Base-by-base conservation (phyloP, 2,329 filamentous ascomycete genomes). In the Talaromyces sp. region DNA sequence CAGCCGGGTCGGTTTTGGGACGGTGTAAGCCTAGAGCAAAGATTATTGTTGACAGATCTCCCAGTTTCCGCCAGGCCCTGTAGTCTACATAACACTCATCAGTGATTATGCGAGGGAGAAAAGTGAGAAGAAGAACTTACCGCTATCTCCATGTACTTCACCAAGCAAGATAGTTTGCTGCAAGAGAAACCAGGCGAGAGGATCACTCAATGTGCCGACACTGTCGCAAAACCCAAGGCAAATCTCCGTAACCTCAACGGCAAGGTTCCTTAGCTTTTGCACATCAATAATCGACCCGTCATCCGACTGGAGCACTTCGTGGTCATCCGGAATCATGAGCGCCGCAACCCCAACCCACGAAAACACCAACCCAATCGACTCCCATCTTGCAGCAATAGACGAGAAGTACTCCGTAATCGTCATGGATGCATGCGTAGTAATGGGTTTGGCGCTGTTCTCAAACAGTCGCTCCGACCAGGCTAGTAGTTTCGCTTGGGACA, bases 11-110 rank as follows among this genome's bases (percentile, higher is more conserved):
- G 19, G 17, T 13, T 37, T 59, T 50, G 21, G 70, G 64, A 31
- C 79, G 69, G 57, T 80, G 77, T 40, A 78, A 73, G 2, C 77
- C 77, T 3, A 78, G 65, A 1, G 76, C 75, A 52, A 74, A 77
- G 1, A 78, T 60, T 0, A 75, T 71, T 36, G 70, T 74, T 1
- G 71, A 70, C 2, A 79, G 67, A 57, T 79, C 76, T 17, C 77
- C 77, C 0, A 78, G 65, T 22, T 67, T 71, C 31, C 74, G 67
- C 75, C 76, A 79, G 2, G 74, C 71, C 31, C 71, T 66, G 37
- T 77, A 77, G 55, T 76, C 76, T 77, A 21, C 33, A 7, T 10
- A n/a, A n/a, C n/a, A 28, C 25, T 28, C 25, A 28, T 28, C 25
- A 28, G 25, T 28, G 3, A 28, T 28, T 7, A 4, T 28, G 4